A percentile compares a stretch with the other conserved stretches of the same genome.
phyloP scores from a whole-genome alignment of 345 rosid species.

The Turritis glabra region DNA sequence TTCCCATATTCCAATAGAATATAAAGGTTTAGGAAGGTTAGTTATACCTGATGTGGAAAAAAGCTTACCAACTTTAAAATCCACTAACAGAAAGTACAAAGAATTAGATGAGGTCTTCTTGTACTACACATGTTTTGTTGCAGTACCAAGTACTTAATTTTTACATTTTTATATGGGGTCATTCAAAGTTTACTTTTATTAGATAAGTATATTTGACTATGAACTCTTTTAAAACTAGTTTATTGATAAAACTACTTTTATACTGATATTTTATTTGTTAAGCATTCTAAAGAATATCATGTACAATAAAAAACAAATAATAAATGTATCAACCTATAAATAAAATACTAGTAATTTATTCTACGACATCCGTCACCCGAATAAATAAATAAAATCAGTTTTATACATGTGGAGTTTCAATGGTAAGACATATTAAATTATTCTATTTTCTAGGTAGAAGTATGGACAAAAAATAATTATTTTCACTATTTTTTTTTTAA shows the following conservation, averaged over 20 bases:
- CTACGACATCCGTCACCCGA: too few relatives aligned
- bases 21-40: conserved; percentile 28
- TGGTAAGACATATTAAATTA: background rate
- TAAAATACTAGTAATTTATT: background rate
- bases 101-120: background rate
- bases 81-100: conserved; percentile 13
- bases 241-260: background rate
- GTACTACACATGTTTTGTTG: conserved; percentile 34
- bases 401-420: background rate
- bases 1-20: conserved; percentile 19
- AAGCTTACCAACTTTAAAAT: conserved; percentile 11
- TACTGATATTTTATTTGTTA: background rate
- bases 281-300: background rate
- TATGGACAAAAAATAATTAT: too few relatives aligned
- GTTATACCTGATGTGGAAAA: conserved; percentile 33
- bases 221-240: too few relatives aligned
- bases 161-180: background rate
- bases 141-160: conserved; percentile 9
- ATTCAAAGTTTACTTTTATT: conserved; percentile 4
- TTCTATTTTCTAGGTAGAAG: background rate
- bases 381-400: too few relatives aligned
- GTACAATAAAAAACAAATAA: background rate
- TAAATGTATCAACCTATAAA: background rate
- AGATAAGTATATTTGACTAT: background rate
- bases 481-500: too few relatives aligned